A percentile compares a stretch with the other conserved stretches of the same genome.
phyloP scores from a whole-genome alignment of 148 eudicot species.

The Camellia lanceoleosa region DNA sequence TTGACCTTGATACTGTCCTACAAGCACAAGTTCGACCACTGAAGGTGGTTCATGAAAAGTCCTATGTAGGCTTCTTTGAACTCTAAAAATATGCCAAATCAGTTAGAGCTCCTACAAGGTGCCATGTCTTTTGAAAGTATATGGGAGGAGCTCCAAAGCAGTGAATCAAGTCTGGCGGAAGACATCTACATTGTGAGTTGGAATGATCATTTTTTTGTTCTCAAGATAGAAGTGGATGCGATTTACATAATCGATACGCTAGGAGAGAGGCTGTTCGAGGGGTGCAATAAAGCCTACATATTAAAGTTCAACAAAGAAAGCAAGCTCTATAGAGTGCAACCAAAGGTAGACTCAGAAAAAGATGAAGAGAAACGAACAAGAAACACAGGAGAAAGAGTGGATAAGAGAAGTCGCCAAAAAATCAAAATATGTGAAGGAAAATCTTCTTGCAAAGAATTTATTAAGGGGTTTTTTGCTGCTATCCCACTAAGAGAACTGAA shows the following conservation, averaged over 20 bases:
- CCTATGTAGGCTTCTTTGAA: slow-evolving; percentile 27
- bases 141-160: slow-evolving; percentile 25
- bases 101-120: slow-evolving; percentile 23
- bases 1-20: slow-evolving; percentile 30
- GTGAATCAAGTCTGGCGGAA: slow-evolving; percentile 14
- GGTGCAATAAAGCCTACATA: slow-evolving; percentile 29
- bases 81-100: slow-evolving; percentile 22
- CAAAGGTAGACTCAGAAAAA: slow-evolving; percentile 11
- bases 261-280: slow-evolving; percentile 29
- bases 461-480: slow-evolving; percentile 30
- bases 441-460: slow-evolving; percentile 26
- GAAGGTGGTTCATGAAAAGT: slow-evolving; percentile 22
- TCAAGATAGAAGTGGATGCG: slow-evolving; percentile 21
- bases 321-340: slow-evolving; percentile 12
- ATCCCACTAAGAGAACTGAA: slow-evolving; percentile 25
- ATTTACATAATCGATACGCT: slow-evolving; percentile 29
- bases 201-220: slow-evolving; percentile 31
- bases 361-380: background rate
- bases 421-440: slow-evolving; percentile 16
- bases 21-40: slow-evolving; percentile 26
- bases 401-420: background rate
- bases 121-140: slow-evolving; percentile 29
- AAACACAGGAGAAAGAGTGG: background rate
- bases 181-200: slow-evolving; percentile 28
- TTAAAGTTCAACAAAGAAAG: slow-evolving; percentile 25